Evolutionary conservation across 345 rosid genomes (phyloP), one percentile per base, ranked within the genome.

Genomic region (Camelina laxa): DNA sequence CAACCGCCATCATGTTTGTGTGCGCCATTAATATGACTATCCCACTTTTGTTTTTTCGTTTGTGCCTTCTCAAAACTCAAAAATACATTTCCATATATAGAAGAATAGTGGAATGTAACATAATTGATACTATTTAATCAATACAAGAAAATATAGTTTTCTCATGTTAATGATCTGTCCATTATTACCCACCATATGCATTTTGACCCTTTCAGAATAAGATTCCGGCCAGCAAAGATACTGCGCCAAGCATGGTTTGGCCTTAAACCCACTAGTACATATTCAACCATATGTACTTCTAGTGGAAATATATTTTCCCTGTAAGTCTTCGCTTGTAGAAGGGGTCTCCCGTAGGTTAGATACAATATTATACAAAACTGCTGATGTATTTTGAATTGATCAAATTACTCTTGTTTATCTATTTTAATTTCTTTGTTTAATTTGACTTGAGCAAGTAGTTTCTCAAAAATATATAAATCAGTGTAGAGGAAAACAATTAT

Each of bases 1-100:
- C 60, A 72, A 72, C 68, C 60, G 42, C 27, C 5, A 60, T 1
- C 1, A 73, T 64, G 49, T 64, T 55, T 8, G 24, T 31, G 65
- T 64, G 20, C n/a, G 48, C 57, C 77, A 73, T 44, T 15, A 10
- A 42, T 19, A 31, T 19, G 16, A 36, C 19, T 24, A 30, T 20
- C 33, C 24, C 24, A 2, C 7, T 51, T 51, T 12, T 42, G 5
- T 42, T 13, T 42, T 42, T 12, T 15, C 7, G 13, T 41, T 1
- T 64, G 33, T 31, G 63, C 54, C 48, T 63, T 54, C 57, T 41
- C n/a, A 41, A 41, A 41, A 41, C n/a, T 63, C 22, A 53, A 62
- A 56, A 24, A 42, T 42, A 50, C 42, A 69, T 35, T 50, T 27
- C 0, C 15, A 44, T 44, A 44, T 14, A 11, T 11, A 38, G 38